phyloP scores from a whole-genome alignment of 257 asterid species.

The Cruciata laevipes region DNA sequence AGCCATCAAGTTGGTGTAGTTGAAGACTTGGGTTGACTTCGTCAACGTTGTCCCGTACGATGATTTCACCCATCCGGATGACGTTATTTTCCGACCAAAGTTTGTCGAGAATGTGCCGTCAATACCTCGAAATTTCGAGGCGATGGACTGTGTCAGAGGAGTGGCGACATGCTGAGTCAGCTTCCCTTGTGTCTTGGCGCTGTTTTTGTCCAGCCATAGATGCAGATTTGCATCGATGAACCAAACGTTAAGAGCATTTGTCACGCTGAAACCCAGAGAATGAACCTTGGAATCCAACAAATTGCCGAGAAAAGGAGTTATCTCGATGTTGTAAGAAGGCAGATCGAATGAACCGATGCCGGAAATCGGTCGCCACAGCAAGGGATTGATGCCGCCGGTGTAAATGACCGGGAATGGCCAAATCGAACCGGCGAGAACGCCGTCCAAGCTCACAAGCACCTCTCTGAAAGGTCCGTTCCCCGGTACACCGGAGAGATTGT shows the following conservation, averaged over 20 bases:
- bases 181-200: constrained; percentile 39
- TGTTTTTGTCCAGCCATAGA: constrained; percentile 58
- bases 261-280: constrained; percentile 41
- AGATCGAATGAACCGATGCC: constrained; percentile 74
- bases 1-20: constrained; percentile 41
- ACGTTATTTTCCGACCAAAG: constrained; percentile 38
- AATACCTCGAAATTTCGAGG: constrained; percentile 39
- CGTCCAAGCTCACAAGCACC: constrained; percentile 49
- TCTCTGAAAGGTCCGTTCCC: constrained; percentile 83
- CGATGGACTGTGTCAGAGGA: constrained; percentile 24
- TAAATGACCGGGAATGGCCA: constrained; percentile 77
- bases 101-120: constrained; percentile 47
- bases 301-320: constrained; percentile 50
- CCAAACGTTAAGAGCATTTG: constrained; percentile 71
- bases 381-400: constrained; percentile 75
- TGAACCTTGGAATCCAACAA: constrained; percentile 53
- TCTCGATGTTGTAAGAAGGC: constrained; percentile 64
- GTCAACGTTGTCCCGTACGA: constrained; percentile 52
- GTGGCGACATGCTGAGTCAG: constrained; percentile 19
- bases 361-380: constrained; percentile 66
- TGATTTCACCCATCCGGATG: constrained; percentile 52
- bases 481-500: constrained; percentile 30
- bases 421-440: constrained; percentile 38
- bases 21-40: constrained; percentile 28
- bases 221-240: constrained; percentile 75